A percentile compares a stretch with the other conserved stretches of the same genome.
Evolutionary conservation across 73 alveolate genomes (phyloP).

Genomic region (Blepharisma stoltei): DNA sequence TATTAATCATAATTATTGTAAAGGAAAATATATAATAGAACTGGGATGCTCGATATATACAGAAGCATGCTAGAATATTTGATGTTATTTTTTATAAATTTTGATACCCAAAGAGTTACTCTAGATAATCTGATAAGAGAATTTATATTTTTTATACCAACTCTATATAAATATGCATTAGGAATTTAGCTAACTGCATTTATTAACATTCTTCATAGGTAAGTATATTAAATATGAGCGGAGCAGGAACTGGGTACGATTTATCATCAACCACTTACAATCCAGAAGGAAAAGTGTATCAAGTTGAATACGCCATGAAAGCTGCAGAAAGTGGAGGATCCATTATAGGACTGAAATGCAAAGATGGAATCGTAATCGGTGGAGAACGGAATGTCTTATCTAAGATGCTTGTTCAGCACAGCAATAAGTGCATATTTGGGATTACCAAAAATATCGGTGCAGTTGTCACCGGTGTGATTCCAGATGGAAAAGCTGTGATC

Average conservation of each 20-base stretch:
- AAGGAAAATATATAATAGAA: too few species aligned
- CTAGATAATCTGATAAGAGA: too few species aligned
- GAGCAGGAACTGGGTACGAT: conserved; percentile 55
- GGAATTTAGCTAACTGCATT: too few species aligned
- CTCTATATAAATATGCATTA: too few species aligned
- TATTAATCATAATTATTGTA: too few species aligned
- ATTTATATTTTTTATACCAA: too few species aligned
- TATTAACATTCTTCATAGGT: too few species aligned
- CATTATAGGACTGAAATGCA: conserved; percentile 80
- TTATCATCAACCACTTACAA: conserved; percentile 71
- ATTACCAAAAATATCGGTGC: conserved; percentile 62
- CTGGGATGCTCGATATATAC: too few species aligned
- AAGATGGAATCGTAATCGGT: conserved; percentile 87
- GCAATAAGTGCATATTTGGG: conserved; percentile 82
- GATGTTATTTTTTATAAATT: too few species aligned
- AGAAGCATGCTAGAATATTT: too few species aligned
- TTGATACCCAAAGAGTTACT: too few species aligned
- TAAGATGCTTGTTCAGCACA: conserved; percentile 79
- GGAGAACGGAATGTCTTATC: conserved; percentile 79
- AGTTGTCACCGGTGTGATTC: conserved; percentile 82
- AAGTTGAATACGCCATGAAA: conserved; percentile 87
- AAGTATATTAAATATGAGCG: conserved; percentile 23
- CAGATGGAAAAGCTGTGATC: conserved; percentile 87
- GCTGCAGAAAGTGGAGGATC: conserved; percentile 89
- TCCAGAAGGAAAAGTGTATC: conserved; percentile 89